Conservation (phyloP, 1,284 basidiomycete species). For the Cutaneotrichosporon cutaneum region DNA sequence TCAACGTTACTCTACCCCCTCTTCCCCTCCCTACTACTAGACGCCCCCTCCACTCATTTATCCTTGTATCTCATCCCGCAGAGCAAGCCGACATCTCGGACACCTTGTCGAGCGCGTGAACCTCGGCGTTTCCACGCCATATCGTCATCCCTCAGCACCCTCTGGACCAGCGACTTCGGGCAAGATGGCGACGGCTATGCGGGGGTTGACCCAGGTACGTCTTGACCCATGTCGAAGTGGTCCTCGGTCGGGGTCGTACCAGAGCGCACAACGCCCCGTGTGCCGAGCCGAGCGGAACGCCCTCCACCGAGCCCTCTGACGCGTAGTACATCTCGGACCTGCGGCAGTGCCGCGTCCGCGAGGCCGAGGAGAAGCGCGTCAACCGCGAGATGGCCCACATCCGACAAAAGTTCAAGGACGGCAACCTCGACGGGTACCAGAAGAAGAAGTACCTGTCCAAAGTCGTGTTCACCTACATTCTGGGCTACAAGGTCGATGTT, state of each 20-base stretch:
- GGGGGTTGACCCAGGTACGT: slow-evolving; percentile 80
- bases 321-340: slow-evolving; percentile 95
- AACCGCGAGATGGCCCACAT: slow-evolving; percentile 99
- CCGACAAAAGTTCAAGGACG: slow-evolving; percentile 98
- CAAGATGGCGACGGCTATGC: slow-evolving; percentile 79
- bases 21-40: not conserved
- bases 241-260: not conserved
- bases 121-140: not conserved
- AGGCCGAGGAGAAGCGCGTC: slow-evolving; percentile 79
- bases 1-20: not conserved
- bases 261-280: not conserved
- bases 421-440: slow-evolving; percentile 95
- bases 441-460: slow-evolving; percentile 93
- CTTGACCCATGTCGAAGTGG: not conserved
- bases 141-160: not conserved
- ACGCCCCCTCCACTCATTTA: not conserved
- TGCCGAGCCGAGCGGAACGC: not conserved
- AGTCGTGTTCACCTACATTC: slow-evolving; percentile 98
- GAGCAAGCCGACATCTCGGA: not conserved
- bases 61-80: not conserved
- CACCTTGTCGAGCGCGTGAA: not conserved
- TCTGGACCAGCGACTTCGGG: not conserved
- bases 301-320: slow-evolving; percentile 10
- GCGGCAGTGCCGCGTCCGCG: slow-evolving; percentile 67
- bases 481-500: slow-evolving; percentile 97